Base-by-base conservation (phyloP, 306 rosid species). In the Pyrus communis region DNA sequence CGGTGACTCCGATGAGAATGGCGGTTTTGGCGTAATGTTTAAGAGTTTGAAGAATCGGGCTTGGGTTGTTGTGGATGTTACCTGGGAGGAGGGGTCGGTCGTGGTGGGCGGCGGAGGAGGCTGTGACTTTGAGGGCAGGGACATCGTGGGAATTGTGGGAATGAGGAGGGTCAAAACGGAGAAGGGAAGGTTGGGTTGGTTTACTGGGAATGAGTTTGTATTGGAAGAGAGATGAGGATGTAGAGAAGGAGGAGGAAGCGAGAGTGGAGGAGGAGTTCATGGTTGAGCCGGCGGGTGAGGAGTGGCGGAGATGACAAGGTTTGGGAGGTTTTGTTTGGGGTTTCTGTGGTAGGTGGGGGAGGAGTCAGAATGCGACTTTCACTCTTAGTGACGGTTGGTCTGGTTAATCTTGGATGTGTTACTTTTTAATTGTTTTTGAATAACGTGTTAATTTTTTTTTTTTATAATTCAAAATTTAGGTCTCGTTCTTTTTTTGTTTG, bases 181-280 rank as follows among this genome's bases (percentile, higher is more conserved):
- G 81, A 69, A 25, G 75, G 4, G 63, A 61, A 27, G 79, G 65
- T 28, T 82, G 63, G 28, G 70, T 49, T 25, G 81, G 49, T 43
- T 59, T 80, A 2, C 64, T n/a, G 64, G 71, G 86, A 9, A 18
- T 76, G 30, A 38, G 61, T 43, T 75, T 58, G 82, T 84, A 49
- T 49, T 58, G 62, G 85, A 83, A 78, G 46, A 77, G 43, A 40
- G 87, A 79, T n/a, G 88, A 49, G 12, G 79, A 75, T 9, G 87
- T 49, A 0, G 84, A 63, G 5, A 82, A 43, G 17, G 86, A 70
- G 7, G 84, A 43, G 21, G 84, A 69, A 61, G 83, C 45, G 2
- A 85, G 75, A 35, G 85, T 76, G 72, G 91, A 84, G 75, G 91
- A 84, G 84, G 80, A 35, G 40, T 71, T 73, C 98, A 91, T 93